Evolutionary conservation across 306 rosid species (phyloP).

Genomic region (Rosa multiflora): DNA sequence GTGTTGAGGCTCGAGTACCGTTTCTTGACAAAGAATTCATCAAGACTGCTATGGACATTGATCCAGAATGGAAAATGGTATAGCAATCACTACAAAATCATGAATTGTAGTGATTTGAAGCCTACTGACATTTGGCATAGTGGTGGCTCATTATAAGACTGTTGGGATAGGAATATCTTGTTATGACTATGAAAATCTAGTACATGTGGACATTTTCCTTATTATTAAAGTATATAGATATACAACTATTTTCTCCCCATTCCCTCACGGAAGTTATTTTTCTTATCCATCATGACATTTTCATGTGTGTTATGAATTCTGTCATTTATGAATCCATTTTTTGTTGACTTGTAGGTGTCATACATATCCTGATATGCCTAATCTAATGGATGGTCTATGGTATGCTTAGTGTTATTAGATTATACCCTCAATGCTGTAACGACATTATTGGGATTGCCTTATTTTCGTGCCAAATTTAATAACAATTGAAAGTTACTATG

Average conservation of each 20-base stretch:
- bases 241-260: neutral
- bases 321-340: neutral
- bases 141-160: neutral
- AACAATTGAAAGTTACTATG: too few relatives aligned
- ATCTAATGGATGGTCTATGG: too few relatives aligned
- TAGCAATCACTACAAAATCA: neutral
- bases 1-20: too few relatives aligned
- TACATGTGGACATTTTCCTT: neutral
- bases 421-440: too few relatives aligned
- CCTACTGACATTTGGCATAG: neutral
- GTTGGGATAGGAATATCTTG: neutral
- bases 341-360: neutral
- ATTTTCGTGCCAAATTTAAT: too few relatives aligned
- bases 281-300: neutral
- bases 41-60: slow-evolving; percentile 58
- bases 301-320: neutral
- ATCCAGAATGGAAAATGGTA: too few relatives aligned
- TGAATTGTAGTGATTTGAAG: neutral
- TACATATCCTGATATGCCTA: too few relatives aligned
- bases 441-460: too few relatives aligned
- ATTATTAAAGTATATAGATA: neutral
- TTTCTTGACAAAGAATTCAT: too few relatives aligned
- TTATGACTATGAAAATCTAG: neutral
- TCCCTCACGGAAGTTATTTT: neutral
- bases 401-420: too few relatives aligned